Evolutionary conservation across 73 alveolate species (phyloP), one percentile per base, ranked within the genome.

Genomic region (Stentor coeruleus): DNA sequence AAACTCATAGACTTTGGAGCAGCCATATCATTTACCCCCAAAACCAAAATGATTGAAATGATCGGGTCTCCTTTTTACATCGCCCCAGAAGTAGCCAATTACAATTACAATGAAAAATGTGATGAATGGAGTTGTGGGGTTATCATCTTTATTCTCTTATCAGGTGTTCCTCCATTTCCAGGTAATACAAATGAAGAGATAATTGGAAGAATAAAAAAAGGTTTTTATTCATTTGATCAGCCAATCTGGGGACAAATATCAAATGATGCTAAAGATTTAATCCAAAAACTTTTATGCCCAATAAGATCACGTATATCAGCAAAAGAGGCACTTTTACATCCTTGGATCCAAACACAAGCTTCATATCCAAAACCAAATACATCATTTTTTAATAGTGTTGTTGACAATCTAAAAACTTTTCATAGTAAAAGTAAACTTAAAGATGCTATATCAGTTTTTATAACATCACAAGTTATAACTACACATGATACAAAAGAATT

Each of bases 1-100:
- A 89, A 89, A 79, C 75, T 89, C 3, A 89, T 89, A 55, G 94
- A 89, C 77, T 89, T 89, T 77, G 94, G 94, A 1, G 81, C 83
- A 2, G 42, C 92, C 3, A 86, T 74, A 38, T 75, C 66, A 39
- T 59, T 57, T 37, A 58, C 84, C 2, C 84, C 76, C 37, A 59
- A 59, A 38, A 38, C 59, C 2, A 35, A 42, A 2, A 86, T 86
- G 92, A 38, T 38, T 20, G 40, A 76, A 20, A 84, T 86, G 3
- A 82, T 75, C 74, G 92, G 92, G 1, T 55, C 92, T 3, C 91
- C 91, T 14, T 85, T 49, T 35, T 85, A 85, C 36, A 85, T 85
- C 33, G 91, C 91, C 11, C 91, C 91, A 3, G 91, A 85, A 81
- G 91, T 85, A 38, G 55, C 81, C 36, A 15, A 59, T 15, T 59